A percentile compares a stretch with the other conserved stretches of the same genome.
phyloP scores from a whole-genome alignment of 306 rosid species.

The Hippophae rhamnoides region DNA sequence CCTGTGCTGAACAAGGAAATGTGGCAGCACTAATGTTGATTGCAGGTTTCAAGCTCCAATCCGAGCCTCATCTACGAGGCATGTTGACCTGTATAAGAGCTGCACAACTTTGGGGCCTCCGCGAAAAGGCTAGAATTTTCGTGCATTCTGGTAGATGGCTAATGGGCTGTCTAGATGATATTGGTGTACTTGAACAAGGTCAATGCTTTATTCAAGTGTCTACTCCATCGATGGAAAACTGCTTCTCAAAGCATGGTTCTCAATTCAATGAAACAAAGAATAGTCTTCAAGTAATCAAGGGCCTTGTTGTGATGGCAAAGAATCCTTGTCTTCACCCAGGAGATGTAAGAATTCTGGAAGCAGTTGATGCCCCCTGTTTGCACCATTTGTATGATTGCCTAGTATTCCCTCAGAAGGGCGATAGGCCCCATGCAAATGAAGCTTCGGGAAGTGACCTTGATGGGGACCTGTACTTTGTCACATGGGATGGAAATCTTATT shows the following conservation, averaged over 20 bases:
- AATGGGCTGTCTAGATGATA: constrained; percentile 81
- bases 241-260: constrained; percentile 83
- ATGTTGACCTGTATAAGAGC: constrained; percentile 67
- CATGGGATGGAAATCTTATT: constrained; percentile 78
- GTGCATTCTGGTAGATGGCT: constrained; percentile 78
- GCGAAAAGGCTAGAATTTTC: constrained; percentile 82
- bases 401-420: constrained; percentile 84
- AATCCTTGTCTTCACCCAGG: constrained; percentile 96
- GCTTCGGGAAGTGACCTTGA: constrained; percentile 98
- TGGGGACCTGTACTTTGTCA: constrained; percentile 85
- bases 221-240: constrained; percentile 56
- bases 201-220: constrained; percentile 82
- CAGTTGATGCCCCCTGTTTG: constrained; percentile 67
- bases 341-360: constrained; percentile 75
- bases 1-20: constrained; percentile 81
- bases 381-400: constrained; percentile 76
- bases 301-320: constrained; percentile 62
- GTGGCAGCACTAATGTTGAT: constrained; percentile 87
- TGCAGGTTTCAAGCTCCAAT: constrained; percentile 72
- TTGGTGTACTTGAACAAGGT: constrained; percentile 58
- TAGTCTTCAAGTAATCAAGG: constrained; percentile 46
- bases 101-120: constrained; percentile 71
- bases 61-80: constrained; percentile 86
- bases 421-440: constrained; percentile 83
- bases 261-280: constrained; percentile 40